Evolutionary conservation across 2,329 filamentous ascomycete genomes (phyloP).

Genomic region (Penicillium sclerotiorum): DNA sequence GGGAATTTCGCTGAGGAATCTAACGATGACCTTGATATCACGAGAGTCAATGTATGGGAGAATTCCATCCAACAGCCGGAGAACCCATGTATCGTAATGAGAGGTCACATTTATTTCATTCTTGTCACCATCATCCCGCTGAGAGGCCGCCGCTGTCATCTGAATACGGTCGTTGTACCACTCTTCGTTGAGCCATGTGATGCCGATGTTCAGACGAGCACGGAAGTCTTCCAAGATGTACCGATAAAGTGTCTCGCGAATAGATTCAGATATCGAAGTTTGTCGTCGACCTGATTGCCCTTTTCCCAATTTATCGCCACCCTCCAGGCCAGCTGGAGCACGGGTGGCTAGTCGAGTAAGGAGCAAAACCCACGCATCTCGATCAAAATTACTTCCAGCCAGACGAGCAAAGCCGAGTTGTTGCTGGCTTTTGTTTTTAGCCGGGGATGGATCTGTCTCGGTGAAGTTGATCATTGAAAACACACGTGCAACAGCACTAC

Average conservation of each 20-base stretch:
- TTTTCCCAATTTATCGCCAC: constrained; percentile 38
- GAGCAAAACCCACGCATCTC: constrained; percentile 89
- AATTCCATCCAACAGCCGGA: constrained; percentile 85
- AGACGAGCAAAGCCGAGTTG: constrained; percentile 77
- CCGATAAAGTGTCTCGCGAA: constrained; percentile 78
- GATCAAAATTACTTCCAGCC: constrained; percentile 79
- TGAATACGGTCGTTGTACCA: constrained; percentile 88
- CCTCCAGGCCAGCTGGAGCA: constrained; percentile 69
- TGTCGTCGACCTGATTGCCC: constrained; percentile 15
- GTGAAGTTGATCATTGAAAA: constrained; percentile 75
- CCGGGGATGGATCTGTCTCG: constrained; percentile 64
- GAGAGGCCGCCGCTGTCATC: constrained; percentile 46
- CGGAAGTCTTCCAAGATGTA: constrained; percentile 94
- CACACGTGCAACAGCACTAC: constrained; percentile 73
- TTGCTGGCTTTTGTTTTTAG: constrained; percentile 54
- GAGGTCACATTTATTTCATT: constrained; percentile 42
- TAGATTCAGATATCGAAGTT: constrained; percentile 59
- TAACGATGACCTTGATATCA: constrained; percentile 79
- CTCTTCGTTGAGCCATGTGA: constrained; percentile 94
- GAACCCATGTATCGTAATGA: constrained; percentile 77
- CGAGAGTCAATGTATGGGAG: constrained; percentile 87
- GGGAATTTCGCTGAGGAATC: constrained; percentile 90
- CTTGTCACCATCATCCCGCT: constrained; percentile 49
- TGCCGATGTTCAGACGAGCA: constrained; percentile 82
- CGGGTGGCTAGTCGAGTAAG: constrained; percentile 83